Percentiles rank a stretch among this genome's conserved stretches.
These are phyloP conservation scores for Inonotus obliquus DNA, from an alignment of 1,284 basidiomycete species.

Conservation along the genomic window DNA sequence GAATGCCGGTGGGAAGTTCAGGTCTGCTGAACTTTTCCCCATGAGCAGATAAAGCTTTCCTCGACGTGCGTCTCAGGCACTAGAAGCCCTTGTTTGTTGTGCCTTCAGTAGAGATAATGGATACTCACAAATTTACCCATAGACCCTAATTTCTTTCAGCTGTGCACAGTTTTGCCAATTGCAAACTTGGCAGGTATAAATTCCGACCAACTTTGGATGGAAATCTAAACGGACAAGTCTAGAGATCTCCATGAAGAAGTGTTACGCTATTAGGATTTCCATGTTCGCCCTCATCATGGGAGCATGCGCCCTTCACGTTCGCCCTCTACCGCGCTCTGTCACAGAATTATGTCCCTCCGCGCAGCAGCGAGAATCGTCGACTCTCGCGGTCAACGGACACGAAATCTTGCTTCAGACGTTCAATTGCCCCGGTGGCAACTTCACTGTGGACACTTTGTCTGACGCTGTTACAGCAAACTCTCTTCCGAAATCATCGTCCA, in stretches of 20 bases:
- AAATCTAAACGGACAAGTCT: no score
- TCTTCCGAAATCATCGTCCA: neutral
- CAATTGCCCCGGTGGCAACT: neutral
- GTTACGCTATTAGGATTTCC: neutral
- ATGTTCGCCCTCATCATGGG: neutral
- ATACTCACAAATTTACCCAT: no score
- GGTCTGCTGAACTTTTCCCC: no score
- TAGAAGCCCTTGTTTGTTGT: no score
- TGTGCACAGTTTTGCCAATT: no score
- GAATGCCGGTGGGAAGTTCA: no score
- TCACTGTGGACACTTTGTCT: neutral
- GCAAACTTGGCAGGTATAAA: no score
- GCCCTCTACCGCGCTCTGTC: neutral
- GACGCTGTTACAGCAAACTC: neutral
- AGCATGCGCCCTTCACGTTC: neutral
- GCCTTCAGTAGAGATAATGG: no score
- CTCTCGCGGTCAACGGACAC: neutral
- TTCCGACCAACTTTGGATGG: no score
- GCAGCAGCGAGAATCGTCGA: neutral
- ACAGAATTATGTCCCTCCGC: neutral
- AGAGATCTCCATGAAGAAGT: neutral
- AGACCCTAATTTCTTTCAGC: no score
- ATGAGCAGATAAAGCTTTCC: no score
- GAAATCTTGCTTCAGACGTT: neutral
- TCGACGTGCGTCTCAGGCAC: no score